Evolutionary conservation across 1,139 yeast genomes (phyloP).

Genomic region (Hemisphaericaspora xylanilytica): DNA sequence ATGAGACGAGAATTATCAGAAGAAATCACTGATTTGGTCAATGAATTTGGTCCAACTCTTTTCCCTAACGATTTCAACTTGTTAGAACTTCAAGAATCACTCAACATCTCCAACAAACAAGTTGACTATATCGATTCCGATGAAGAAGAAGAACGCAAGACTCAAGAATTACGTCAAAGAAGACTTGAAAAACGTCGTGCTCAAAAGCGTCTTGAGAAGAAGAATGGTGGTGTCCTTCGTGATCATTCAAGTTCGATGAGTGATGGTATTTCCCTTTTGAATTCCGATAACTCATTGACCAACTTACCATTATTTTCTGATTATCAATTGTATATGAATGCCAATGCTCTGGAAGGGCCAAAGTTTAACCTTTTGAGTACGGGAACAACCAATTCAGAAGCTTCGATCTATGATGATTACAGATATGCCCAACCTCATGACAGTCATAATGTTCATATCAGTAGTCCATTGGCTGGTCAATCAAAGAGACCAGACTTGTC

Average conservation of each 20-base stretch:
- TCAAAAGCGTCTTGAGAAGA: slow-evolving; percentile 21
- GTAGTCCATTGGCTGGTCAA: slow-evolving; percentile 8
- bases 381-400: slow-evolving; percentile 22
- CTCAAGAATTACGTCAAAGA: slow-evolving; percentile 51
- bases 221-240: slow-evolving; percentile 10
- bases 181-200: slow-evolving; percentile 30
- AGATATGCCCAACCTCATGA: slow-evolving; percentile 8
- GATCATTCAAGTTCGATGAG: slow-evolving; percentile 39
- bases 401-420: slow-evolving; percentile 33
- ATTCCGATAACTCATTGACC: slow-evolving; percentile 52
- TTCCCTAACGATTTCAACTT: slow-evolving; percentile 49
- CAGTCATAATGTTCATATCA: slow-evolving; percentile 5
- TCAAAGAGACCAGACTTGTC: slow-evolving; percentile 12
- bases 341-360: slow-evolving; percentile 20
- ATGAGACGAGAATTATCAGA: slow-evolving; percentile 39
- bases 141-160: slow-evolving; percentile 55
- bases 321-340: slow-evolving; percentile 39
- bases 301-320: slow-evolving; percentile 57
- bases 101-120: slow-evolving; percentile 24
- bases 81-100: slow-evolving; percentile 33
- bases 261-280: slow-evolving; percentile 53
- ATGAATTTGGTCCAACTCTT: slow-evolving; percentile 43
- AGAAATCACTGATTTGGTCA: slow-evolving; percentile 45
- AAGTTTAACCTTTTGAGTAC: slow-evolving; percentile 8
- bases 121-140: slow-evolving; percentile 43